Conservation (phyloP, 2,329 filamentous ascomycete genomes). For the Penicillium sp. region DNA sequence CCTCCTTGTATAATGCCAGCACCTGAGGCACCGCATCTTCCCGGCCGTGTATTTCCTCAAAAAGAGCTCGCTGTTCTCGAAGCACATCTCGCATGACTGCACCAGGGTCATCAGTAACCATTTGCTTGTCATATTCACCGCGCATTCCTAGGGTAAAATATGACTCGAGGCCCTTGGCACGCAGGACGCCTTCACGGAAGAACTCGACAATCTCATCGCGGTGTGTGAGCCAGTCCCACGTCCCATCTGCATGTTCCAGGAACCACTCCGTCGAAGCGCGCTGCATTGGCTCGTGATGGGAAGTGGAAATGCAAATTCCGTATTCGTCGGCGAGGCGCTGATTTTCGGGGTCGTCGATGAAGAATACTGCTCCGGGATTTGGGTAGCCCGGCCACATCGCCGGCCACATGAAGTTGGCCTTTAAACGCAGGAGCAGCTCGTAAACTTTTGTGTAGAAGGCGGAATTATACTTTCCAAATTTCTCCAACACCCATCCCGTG, state of each 20-base stretch:
- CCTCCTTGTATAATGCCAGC: conserved; percentile 76
- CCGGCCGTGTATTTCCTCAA: conserved; percentile 55
- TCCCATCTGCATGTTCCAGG: conserved; percentile 48
- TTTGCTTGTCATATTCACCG: conserved; percentile 35
- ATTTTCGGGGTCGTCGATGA: conserved; percentile 69
- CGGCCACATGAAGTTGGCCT: conserved; percentile 77
- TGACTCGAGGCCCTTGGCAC: conserved; percentile 66
- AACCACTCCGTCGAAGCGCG: conserved; percentile 52
- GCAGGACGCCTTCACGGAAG: conserved; percentile 66
- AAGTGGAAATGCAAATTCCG: conserved; percentile 71
- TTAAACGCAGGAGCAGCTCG: conserved; percentile 68
- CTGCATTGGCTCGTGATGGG: conserved; percentile 73
- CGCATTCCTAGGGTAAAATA: conserved; percentile 71
- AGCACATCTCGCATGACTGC: conserved; percentile 44
- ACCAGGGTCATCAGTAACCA: conserved; percentile 20
- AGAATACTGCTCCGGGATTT: conserved; percentile 63
- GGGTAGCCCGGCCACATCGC: conserved; percentile 59
- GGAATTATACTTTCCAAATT: conserved; percentile 54
- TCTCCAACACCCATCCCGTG: conserved; percentile 64
- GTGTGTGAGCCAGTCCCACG: conserved; percentile 71
- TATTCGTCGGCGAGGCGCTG: conserved; percentile 72
- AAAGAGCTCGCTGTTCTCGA: conserved; percentile 62
- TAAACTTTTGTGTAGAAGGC: conserved; percentile 70
- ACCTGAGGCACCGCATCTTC: conserved; percentile 64
- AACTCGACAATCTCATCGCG: conserved; percentile 68